Conservation (phyloP, 2,329 filamentous ascomycete species). For the Fusarium fujikuroi region DNA sequence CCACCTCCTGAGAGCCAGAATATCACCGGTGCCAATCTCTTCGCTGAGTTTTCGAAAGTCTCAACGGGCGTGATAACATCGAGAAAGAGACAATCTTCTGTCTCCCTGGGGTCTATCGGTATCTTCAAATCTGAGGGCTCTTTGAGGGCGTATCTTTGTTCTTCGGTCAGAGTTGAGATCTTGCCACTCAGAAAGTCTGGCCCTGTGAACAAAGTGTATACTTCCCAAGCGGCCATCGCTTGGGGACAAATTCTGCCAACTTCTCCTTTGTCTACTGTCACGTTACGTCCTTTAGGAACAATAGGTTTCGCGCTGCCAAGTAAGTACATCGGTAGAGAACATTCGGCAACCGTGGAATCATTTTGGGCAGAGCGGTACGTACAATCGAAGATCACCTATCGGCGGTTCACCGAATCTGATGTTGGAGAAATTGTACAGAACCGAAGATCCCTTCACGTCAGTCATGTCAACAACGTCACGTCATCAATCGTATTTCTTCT, state of each 20-base stretch:
- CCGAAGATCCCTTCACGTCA: neutral
- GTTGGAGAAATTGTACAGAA: neutral
- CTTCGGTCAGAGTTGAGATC: neutral
- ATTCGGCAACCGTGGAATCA: fast-evolving
- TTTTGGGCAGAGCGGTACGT: neutral
- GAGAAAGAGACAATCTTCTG: neutral
- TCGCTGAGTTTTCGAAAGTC: neutral
- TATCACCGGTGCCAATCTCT: neutral
- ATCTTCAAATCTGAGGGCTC: neutral
- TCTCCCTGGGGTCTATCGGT: neutral
- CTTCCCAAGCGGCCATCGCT: neutral
- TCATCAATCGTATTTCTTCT: fast-evolving
- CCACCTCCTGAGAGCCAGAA: neutral
- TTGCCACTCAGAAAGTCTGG: neutral
- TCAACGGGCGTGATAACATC: neutral
- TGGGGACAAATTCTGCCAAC: neutral
- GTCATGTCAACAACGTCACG: too few species aligned
- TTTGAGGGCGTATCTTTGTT: neutral
- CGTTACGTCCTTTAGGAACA: neutral
- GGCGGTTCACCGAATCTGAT: neutral
- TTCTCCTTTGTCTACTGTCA: neutral
- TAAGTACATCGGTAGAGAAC: neutral
- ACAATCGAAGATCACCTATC: neutral
- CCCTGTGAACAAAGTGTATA: neutral
- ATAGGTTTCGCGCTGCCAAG: neutral